These are phyloP conservation scores for Schizosaccharomyces lindneri DNA, from an alignment of 805 yeast species.

Conservation along the genomic window DNA sequence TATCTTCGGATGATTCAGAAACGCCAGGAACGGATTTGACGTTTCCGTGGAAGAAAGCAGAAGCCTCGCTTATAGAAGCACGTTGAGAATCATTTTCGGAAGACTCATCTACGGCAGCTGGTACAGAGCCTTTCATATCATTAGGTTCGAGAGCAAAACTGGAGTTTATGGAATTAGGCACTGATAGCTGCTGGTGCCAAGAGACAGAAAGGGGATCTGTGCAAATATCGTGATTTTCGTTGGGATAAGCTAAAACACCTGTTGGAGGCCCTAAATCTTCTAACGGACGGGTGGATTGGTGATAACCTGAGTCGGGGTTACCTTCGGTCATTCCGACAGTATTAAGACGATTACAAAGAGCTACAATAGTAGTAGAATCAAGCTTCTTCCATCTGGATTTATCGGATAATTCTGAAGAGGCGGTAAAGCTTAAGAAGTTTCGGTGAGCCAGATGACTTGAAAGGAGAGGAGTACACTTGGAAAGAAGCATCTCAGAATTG, in stretches of 20 bases:
- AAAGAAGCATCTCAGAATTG: slow-evolving; percentile 13
- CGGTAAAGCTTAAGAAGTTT: slow-evolving; percentile 17
- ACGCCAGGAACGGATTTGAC: neutral
- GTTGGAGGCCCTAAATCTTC: neutral
- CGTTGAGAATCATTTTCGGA: neutral
- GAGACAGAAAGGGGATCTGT: neutral
- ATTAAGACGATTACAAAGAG: slow-evolving; percentile 13
- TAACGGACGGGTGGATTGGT: neutral
- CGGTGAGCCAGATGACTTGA: slow-evolving; percentile 25
- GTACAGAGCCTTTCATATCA: neutral
- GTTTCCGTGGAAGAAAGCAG: neutral
- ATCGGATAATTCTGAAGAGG: slow-evolving; percentile 16
- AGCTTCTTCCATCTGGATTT: slow-evolving; percentile 12
- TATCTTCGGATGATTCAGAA: neutral
- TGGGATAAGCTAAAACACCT: neutral
- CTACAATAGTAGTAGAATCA: slow-evolving; percentile 17
- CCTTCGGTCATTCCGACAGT: slow-evolving; percentile 4
- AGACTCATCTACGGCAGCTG: neutral
- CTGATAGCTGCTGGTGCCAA: neutral
- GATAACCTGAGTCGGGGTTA: neutral
- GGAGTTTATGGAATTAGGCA: neutral
- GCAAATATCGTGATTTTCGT: neutral
- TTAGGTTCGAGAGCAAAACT: neutral
- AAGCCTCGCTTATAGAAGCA: neutral
- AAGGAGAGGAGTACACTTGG: slow-evolving; percentile 12